phyloP scores from a whole-genome alignment of 1,284 basidiomycete species.

The Irpex sp. region DNA sequence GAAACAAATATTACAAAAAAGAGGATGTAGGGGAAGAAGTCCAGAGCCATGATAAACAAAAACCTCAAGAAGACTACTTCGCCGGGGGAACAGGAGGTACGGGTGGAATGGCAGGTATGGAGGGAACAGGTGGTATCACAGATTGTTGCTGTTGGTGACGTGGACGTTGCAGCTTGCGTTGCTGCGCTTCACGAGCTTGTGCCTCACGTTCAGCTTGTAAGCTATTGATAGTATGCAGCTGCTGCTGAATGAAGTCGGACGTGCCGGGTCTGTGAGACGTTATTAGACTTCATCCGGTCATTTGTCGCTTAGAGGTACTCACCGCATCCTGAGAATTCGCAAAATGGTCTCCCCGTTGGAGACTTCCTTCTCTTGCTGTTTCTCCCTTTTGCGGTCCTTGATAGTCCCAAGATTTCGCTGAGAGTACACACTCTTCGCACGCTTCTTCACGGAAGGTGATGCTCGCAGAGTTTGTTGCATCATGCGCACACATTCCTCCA shows the following conservation, averaged over 20 bases:
- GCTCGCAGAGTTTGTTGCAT: constrained; percentile 81
- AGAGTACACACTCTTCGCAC: constrained; percentile 86
- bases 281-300: background rate
- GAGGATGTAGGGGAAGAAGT: background rate
- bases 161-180: constrained; percentile 43
- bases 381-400: constrained; percentile 90
- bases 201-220: constrained; percentile 73
- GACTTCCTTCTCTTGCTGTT: constrained; percentile 73
- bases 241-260: constrained; percentile 86
- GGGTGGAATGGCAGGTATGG: constrained; percentile 2
- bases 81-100: background rate
- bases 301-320: constrained; percentile 22
- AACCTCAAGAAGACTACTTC: background rate
- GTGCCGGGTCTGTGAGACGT: constrained; percentile 60
- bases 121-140: constrained; percentile 22
- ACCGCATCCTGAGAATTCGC: constrained; percentile 92
- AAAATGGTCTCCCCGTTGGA: constrained; percentile 87
- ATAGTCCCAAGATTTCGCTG: constrained; percentile 96
- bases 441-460: constrained; percentile 76
- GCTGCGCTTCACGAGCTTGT: constrained; percentile 52
- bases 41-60: background rate
- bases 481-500: constrained; percentile 95
- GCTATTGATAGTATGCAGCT: constrained; percentile 72
- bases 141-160: constrained; percentile 21
- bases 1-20: background rate